Evolutionary conservation across 2,329 filamentous ascomycete species (phyloP).

Genomic region (Colletotrichum cuscutae): DNA sequence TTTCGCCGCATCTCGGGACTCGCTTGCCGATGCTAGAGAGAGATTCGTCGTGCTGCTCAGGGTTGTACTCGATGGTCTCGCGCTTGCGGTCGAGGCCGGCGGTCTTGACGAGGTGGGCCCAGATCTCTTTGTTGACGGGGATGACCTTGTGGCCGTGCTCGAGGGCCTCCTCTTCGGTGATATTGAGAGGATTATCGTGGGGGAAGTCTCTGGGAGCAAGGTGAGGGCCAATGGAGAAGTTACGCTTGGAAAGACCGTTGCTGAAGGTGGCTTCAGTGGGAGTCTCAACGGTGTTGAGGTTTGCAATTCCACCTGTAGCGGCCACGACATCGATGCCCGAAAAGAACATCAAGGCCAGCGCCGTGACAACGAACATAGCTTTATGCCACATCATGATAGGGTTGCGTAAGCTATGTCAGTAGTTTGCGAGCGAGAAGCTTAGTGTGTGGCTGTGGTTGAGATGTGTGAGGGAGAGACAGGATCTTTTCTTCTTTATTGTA

Average conservation of each 20-base stretch:
- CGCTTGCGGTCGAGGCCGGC: conserved; percentile 1
- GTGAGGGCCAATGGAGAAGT: not conserved
- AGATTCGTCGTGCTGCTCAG: not conserved
- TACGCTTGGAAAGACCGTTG: not conserved
- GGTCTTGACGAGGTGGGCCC: conserved; percentile 9
- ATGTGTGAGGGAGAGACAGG: not conserved
- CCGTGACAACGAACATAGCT: not conserved
- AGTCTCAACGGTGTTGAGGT: too few species aligned
- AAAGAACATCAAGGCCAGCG: not conserved
- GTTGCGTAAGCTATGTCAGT: not conserved
- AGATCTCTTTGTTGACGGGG: conserved; percentile 20
- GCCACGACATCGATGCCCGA: not conserved
- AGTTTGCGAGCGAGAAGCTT: too few species aligned
- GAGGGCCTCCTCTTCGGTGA: conserved; percentile 25
- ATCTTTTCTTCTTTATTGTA: not conserved
- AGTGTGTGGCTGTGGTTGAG: too few species aligned
- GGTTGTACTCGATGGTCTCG: not conserved
- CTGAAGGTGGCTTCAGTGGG: not conserved
- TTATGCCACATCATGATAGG: conserved; percentile 4
- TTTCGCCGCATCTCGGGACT: not conserved
- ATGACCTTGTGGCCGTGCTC: conserved; percentile 21
- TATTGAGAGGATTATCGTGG: conserved; percentile 13
- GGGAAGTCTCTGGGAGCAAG: conserved; percentile 17
- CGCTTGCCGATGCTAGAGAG: not conserved
- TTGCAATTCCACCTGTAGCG: not conserved